phyloP scores from a whole-genome alignment of 306 rosid genomes.

The Prunus fruticosa region DNA sequence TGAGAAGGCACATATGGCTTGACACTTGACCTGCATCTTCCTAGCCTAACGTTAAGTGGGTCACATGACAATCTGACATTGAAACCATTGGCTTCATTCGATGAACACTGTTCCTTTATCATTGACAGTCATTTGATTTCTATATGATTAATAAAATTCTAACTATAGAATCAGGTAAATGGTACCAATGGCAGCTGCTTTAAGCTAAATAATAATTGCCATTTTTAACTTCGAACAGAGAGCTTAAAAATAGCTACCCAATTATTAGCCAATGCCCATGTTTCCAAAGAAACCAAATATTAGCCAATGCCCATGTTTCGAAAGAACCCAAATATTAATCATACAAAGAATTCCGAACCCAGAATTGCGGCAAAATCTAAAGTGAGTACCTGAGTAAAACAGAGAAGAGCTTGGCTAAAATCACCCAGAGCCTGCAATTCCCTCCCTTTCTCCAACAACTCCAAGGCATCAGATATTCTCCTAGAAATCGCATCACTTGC shows the following conservation, averaged over 20 bases:
- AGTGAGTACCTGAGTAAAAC: constrained; percentile 52
- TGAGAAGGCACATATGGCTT: neutral
- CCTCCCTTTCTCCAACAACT: constrained; percentile 70
- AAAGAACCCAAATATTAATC: neutral
- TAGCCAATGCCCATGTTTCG: neutral
- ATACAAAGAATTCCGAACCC: neutral
- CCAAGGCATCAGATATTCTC: constrained; percentile 58
- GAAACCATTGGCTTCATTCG: neutral
- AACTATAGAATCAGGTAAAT: neutral
- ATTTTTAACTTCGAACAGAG: neutral
- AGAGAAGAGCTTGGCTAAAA: constrained; percentile 57
- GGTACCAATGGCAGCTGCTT: neutral
- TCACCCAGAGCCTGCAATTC: constrained; percentile 70
- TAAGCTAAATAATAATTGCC: neutral
- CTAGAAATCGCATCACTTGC: constrained; percentile 47
- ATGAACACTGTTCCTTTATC: neutral
- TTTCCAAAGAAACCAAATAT: neutral
- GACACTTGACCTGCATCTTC: neutral
- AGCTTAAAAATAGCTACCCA: neutral
- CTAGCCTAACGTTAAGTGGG: neutral
- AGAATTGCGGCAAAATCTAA: neutral
- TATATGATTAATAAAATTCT: neutral
- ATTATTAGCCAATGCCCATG: neutral
- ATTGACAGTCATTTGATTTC: neutral
- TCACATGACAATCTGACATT: no score